phyloP scores from a whole-genome alignment of 148 eudicot species.

The Limonium bicolor region DNA sequence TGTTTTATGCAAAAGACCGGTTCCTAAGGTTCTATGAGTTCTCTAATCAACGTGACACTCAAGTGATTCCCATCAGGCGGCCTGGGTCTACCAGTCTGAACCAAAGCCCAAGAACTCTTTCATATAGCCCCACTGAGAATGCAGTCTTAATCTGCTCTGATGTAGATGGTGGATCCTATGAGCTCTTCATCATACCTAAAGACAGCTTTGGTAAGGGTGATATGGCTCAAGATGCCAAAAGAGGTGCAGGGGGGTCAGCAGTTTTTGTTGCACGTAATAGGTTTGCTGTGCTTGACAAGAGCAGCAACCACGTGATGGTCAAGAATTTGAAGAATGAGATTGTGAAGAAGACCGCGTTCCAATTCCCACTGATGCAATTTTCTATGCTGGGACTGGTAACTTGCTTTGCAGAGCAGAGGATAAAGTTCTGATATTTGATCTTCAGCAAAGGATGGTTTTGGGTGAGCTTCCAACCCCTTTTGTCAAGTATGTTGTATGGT shows the following conservation, averaged over 20 bases:
- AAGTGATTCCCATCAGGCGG: slow-evolving; percentile 75
- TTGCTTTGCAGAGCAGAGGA: slow-evolving; percentile 91
- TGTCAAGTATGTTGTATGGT: slow-evolving; percentile 85
- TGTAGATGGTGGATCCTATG: slow-evolving; percentile 90
- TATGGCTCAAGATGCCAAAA: slow-evolving; percentile 56
- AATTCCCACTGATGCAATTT: slow-evolving; percentile 65
- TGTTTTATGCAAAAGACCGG: slow-evolving; percentile 83
- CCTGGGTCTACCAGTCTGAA: slow-evolving; percentile 76
- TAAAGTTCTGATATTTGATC: slow-evolving; percentile 74
- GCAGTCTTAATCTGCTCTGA: slow-evolving; percentile 82
- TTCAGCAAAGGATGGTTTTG: slow-evolving; percentile 76
- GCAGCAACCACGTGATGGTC: slow-evolving; percentile 64
- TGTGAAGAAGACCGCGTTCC: slow-evolving; percentile 68
- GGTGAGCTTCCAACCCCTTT: slow-evolving; percentile 79
- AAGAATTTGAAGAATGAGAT: slow-evolving; percentile 79
- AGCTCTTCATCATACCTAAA: slow-evolving; percentile 69
- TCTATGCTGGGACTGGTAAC: slow-evolving; percentile 88
- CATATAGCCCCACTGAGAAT: slow-evolving; percentile 88
- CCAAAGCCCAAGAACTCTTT: slow-evolving; percentile 78
- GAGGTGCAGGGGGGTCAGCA: slow-evolving; percentile 75
- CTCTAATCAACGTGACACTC: slow-evolving; percentile 65
- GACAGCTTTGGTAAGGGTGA: slow-evolving; percentile 76
- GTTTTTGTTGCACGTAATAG: slow-evolving; percentile 84
- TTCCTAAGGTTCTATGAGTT: slow-evolving; percentile 70
- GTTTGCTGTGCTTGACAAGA: slow-evolving; percentile 89